These are phyloP conservation scores for Rhizopogon roseolus DNA, from an alignment of 768 basidiomycete genomes.

Conservation along the genomic window DNA sequence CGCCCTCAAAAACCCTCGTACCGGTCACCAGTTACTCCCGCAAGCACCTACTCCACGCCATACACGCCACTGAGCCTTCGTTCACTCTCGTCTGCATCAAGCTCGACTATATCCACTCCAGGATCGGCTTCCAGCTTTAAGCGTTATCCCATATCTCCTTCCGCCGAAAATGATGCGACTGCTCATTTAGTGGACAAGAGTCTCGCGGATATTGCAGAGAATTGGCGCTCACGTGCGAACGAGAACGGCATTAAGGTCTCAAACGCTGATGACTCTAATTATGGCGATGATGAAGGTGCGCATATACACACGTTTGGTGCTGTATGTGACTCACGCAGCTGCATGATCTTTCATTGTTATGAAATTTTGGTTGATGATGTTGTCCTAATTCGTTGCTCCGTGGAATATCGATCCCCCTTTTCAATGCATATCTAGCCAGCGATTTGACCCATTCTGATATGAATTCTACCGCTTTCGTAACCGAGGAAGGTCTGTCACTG, in stretches of 20 bases:
- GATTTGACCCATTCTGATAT: slow-evolving; percentile 45
- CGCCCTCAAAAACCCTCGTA: slow-evolving; percentile 38
- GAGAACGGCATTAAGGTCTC: slow-evolving; percentile 70
- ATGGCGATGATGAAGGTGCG: slow-evolving; percentile 46
- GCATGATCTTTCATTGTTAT: background rate
- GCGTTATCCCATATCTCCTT: slow-evolving; percentile 37
- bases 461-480: slow-evolving; percentile 42
- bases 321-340: slow-evolving; percentile 13
- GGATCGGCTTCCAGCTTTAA: slow-evolving; percentile 34
- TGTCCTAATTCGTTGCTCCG: background rate
- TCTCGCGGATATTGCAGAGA: slow-evolving; percentile 57
- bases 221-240: slow-evolving; percentile 68
- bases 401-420: slow-evolving; percentile 1
- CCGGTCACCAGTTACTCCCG: slow-evolving; percentile 60
- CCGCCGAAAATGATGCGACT: slow-evolving; percentile 35
- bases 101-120: slow-evolving; percentile 55
- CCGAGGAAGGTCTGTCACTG: slow-evolving; percentile 43
- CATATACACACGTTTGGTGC: slow-evolving; percentile 16
- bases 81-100: slow-evolving; percentile 52
- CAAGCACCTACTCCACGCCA: slow-evolving; percentile 46
- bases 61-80: slow-evolving; percentile 69
- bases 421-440: slow-evolving; percentile 42
- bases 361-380: slow-evolving; percentile 6
- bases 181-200: slow-evolving; percentile 35
- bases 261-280: slow-evolving; percentile 31